These are phyloP conservation scores for Trypethelium eluteriae DNA, from an alignment of 495 filamentous ascomycete genomes.

Conservation along the genomic window DNA sequence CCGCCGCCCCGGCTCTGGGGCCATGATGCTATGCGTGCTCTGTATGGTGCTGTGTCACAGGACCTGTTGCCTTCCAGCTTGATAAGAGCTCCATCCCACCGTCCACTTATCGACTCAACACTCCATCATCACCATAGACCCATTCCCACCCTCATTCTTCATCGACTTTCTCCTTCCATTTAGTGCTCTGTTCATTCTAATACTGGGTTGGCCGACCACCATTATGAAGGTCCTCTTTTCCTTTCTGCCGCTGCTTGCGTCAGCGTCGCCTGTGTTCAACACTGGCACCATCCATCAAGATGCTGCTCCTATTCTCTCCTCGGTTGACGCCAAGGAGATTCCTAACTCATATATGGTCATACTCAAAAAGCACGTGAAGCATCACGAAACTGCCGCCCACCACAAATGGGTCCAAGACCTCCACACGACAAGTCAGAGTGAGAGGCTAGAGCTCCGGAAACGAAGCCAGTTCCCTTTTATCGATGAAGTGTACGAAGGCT, in stretches of 20 bases:
- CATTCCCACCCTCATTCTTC: slow-evolving; percentile 19
- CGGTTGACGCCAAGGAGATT: slow-evolving; percentile 63
- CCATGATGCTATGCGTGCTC: too few species aligned
- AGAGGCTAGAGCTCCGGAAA: slow-evolving; percentile 72
- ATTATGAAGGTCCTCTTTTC: slow-evolving; percentile 69
- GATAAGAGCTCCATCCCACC: slow-evolving; percentile 5
- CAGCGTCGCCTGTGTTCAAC: slow-evolving; percentile 66
- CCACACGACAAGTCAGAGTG: slow-evolving; percentile 51
- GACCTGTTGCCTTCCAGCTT: background rate
- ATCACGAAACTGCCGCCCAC: slow-evolving; percentile 60
- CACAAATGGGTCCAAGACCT: slow-evolving; percentile 89
- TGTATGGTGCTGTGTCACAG: background rate
- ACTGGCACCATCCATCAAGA: slow-evolving; percentile 76
- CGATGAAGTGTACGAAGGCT: slow-evolving; percentile 65
- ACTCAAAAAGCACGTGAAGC: slow-evolving; percentile 89
- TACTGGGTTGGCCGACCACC: slow-evolving; percentile 21
- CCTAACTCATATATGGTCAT: slow-evolving; percentile 94
- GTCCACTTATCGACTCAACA: slow-evolving; percentile 11
- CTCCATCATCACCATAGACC: background rate
- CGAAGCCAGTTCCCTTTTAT: slow-evolving; percentile 68
- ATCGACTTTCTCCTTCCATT: slow-evolving; percentile 14
- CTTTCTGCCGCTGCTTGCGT: slow-evolving; percentile 58
- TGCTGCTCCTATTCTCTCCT: slow-evolving; percentile 80
- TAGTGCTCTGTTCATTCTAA: background rate
- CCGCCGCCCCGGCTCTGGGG: background rate